Conservation (phyloP, 441 rosid species). For the Arabidopsis hybrid region DNA sequence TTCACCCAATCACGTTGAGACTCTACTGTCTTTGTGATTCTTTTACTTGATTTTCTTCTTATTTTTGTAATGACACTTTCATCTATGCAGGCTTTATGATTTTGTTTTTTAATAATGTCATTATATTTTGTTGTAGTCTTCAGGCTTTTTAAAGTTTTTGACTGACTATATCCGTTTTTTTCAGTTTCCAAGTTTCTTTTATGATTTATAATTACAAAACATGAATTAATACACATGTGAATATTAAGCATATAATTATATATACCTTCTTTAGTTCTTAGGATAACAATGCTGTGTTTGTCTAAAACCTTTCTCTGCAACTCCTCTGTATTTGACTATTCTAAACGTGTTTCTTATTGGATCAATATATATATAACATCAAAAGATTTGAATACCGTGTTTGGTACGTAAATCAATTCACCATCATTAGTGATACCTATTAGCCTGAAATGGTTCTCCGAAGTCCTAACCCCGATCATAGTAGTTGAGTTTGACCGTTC, state of each 20-base stretch:
- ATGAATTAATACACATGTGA: too few relatives aligned
- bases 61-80: not conserved
- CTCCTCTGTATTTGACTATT: not conserved
- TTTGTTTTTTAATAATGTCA: too few relatives aligned
- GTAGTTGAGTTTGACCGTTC: slow-evolving; percentile 6
- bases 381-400: not conserved
- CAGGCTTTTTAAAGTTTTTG: too few relatives aligned
- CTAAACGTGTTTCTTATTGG: not conserved
- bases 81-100: not conserved
- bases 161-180: too few relatives aligned
- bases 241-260: too few relatives aligned
- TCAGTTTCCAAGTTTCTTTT: too few relatives aligned
- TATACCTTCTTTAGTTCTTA: too few relatives aligned
- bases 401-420: slow-evolving; percentile 13
- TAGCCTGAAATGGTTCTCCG: not conserved
- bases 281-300: not conserved
- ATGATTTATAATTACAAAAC: too few relatives aligned
- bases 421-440: slow-evolving; percentile 5
- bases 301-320: not conserved
- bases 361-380: not conserved
- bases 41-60: not conserved
- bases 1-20: slow-evolving; percentile 24
- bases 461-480: not conserved
- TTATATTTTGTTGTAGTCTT: too few relatives aligned
- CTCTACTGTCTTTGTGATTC: slow-evolving; percentile 10